These are phyloP conservation scores for Wallemia ichthyophaga DNA, from an alignment of 1,284 basidiomycete genomes.

Conservation along the genomic window DNA sequence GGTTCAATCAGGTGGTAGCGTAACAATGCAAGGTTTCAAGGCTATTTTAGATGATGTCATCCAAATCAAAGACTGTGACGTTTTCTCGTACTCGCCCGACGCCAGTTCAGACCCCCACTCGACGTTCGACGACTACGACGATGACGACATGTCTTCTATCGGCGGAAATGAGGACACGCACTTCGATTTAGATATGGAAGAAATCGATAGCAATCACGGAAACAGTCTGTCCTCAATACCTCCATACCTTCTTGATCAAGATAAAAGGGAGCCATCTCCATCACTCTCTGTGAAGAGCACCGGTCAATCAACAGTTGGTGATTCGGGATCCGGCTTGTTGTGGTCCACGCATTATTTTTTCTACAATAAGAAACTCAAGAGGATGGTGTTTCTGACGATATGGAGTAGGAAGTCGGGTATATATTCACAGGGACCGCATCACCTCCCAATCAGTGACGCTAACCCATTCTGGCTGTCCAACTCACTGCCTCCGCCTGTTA, in stretches of 20 bases:
- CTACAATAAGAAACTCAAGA: slow-evolving; percentile 41
- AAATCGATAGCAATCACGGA: slow-evolving; percentile 5
- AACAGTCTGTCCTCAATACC: background rate
- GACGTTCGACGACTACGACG: slow-evolving; percentile 39
- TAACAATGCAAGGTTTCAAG: slow-evolving; percentile 51
- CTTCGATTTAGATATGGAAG: slow-evolving; percentile 11
- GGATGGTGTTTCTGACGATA: background rate
- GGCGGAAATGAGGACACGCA: slow-evolving; percentile 11
- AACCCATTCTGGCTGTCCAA: background rate
- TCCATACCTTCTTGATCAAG: slow-evolving; percentile 7
- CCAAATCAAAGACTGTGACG: slow-evolving; percentile 68
- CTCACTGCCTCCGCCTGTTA: background rate
- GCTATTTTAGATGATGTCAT: slow-evolving; percentile 71
- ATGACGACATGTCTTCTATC: slow-evolving; percentile 7
- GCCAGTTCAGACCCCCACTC: slow-evolving; percentile 85
- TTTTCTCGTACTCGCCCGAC: slow-evolving; percentile 80
- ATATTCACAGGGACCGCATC: background rate
- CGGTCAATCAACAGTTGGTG: background rate
- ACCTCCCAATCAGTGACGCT: background rate
- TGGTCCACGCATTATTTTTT: slow-evolving; percentile 98
- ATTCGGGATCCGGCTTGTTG: slow-evolving; percentile 32
- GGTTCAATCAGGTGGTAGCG: slow-evolving; percentile 16
- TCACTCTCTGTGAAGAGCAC: background rate
- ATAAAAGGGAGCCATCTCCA: slow-evolving; percentile 1
- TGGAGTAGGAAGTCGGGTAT: background rate